Evolutionary conservation across 495 filamentous ascomycete species (phyloP).

Genomic region (Penicillium pulvis): DNA sequence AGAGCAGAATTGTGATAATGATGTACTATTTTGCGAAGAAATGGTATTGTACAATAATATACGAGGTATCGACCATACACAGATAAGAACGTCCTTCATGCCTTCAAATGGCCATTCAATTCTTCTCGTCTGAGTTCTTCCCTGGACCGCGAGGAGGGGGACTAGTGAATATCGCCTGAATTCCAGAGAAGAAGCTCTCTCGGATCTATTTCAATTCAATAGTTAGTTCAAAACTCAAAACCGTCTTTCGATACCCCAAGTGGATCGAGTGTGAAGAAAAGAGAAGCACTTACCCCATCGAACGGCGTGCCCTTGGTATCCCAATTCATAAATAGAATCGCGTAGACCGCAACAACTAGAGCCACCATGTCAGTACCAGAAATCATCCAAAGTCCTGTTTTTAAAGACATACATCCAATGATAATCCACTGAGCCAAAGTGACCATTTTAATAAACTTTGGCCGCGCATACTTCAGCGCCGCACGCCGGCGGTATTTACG

Average conservation of each 20-base stretch:
- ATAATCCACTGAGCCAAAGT: slow-evolving; percentile 69
- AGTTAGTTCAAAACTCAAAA: background rate
- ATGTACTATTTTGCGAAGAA: background rate
- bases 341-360: slow-evolving; percentile 69
- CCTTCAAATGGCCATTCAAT: slow-evolving; percentile 7
- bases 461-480: slow-evolving; percentile 71
- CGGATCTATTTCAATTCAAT: slow-evolving; percentile 32
- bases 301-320: slow-evolving; percentile 62
- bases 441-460: slow-evolving; percentile 71
- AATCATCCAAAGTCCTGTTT: background rate
- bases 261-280: background rate
- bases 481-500: slow-evolving; percentile 68
- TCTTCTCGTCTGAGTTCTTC: slow-evolving; percentile 26
- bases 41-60: slow-evolving; percentile 14
- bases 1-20: background rate
- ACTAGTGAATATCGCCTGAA: slow-evolving; percentile 39
- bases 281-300: slow-evolving; percentile 43
- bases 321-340: slow-evolving; percentile 80
- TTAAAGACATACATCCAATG: slow-evolving; percentile 58
- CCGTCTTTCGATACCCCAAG: background rate
- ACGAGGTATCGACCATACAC: slow-evolving; percentile 10
- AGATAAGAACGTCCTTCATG: background rate
- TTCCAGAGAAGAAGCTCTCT: slow-evolving; percentile 36
- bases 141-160: slow-evolving; percentile 36
- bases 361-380: slow-evolving; percentile 13